phyloP scores from a whole-genome alignment of 331 rosid species.

The Saraca asoca region DNA sequence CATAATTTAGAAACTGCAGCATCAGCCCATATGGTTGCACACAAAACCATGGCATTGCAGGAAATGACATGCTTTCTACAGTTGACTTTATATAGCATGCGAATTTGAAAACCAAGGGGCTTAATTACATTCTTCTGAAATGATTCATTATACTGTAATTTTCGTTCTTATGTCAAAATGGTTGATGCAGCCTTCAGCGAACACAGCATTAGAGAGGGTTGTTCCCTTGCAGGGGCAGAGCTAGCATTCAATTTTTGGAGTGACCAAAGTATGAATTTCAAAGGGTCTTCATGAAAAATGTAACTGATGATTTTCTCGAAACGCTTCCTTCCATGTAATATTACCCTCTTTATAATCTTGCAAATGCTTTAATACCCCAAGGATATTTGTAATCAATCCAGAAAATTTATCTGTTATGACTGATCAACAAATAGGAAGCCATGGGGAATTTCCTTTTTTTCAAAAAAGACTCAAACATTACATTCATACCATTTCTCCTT shows the following conservation, averaged over 20 bases:
- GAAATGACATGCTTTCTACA: neutral
- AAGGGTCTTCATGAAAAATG: too few relatives aligned
- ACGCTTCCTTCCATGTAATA: too few relatives aligned
- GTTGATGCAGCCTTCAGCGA: neutral
- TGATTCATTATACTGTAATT: neutral
- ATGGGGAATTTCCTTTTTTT: neutral
- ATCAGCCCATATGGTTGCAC: neutral
- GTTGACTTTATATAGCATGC: neutral
- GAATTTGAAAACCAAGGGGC: conserved; percentile 10
- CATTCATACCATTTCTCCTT: conserved; percentile 91
- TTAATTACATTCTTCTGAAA: neutral
- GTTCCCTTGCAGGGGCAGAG: neutral
- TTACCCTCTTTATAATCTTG: too few relatives aligned
- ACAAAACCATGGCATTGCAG: conserved; percentile 4
- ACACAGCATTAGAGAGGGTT: conserved; percentile 5
- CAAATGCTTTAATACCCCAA: neutral
- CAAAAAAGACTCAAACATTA: neutral
- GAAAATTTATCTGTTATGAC: neutral
- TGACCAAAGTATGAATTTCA: too few relatives aligned
- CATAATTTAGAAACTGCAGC: neutral
- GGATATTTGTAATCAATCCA: neutral
- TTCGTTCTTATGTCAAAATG: neutral
- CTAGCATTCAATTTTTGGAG: too few relatives aligned
- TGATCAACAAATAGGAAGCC: conserved; percentile 8
- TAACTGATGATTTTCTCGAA: too few relatives aligned